Evolutionary conservation across 163 green algal species (phyloP), one percentile per base, ranked within the genome.

Genomic region (Volvox carteri): DNA sequence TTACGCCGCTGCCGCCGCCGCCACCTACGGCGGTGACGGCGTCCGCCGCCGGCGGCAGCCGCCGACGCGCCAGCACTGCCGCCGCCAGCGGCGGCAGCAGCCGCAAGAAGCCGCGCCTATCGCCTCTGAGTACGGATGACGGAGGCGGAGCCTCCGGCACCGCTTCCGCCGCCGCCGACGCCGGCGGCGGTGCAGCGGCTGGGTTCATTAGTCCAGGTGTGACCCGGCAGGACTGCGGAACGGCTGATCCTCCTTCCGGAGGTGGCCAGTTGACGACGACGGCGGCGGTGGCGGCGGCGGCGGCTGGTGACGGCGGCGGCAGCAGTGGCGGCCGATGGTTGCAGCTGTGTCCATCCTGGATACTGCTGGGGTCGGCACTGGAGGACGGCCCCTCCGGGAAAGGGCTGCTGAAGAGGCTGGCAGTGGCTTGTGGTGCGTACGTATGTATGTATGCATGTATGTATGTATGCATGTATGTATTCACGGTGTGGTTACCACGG

Each of bases 361-460:
- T 88, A 50, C 25, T 88, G 23, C 67, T 88, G 16, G 83, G 83
- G 0, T 88, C 83, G 25, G 50, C 33, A 4, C 35, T 88, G 46
- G 83, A 81, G 25, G 83, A 88, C 30, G 83, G 81, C 0, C 79
- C 79, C 4, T 16, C n/a, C 0, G 83, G 68, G 41, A 88, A 88
- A 67, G 83, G 48, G 9, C 50, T 88, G 50, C 48, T 88, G 12
- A 58, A 33, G 50, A 21, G 39, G 25, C 50, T 88, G 83, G 83
- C 83, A 23, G 68, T 50, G 37, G 83, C 68, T 16, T 73, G 67
- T 44, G 83, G 83, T 88, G n/a, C 1, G 81, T 2, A 8, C 68
- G 11, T 54, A 5, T 30, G 68, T n/a, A n/a, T n/a, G n/a, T n/a
- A n/a, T n/a, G n/a, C n/a, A n/a, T n/a, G n/a, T n/a, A n/a, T n/a